Base-by-base conservation (phyloP, 2,329 filamentous ascomycete species). In the Monosporascus sp. region DNA sequence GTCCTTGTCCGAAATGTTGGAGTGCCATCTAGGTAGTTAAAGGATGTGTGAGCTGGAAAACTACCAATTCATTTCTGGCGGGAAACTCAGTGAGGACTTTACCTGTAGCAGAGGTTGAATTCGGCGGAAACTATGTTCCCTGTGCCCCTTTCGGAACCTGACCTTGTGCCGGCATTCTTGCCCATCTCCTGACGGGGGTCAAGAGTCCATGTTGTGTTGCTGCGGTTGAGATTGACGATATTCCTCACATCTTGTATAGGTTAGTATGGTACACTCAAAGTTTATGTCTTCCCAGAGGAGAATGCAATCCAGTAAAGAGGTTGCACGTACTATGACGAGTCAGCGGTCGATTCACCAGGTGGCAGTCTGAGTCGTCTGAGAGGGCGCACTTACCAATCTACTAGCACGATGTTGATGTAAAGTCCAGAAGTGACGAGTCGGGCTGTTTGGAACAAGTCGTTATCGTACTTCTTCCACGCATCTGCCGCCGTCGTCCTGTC, bases 41-140 rank as follows among this genome's bases (percentile, higher is more conserved):
- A 50, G 39, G 17, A 39, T 8, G n/a, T 22, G 11, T 46, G 22
- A n/a, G 14, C 14, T 25, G 15, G 24, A 22, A 15, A 20, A 7
- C 41, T 44, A 7, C 14, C 20, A 44, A 35, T 35, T 35, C 4
- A 35, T 35, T 35, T 1, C 31, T 5, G 20, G 41, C 22, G 14
- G n/a, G 11, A 17, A 20, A 31, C 20, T 15, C 9, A 24, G 27
- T 39, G 25, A 5, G 22, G 20, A 14, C 47, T 60, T 57, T 49
- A 95, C 58, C 90, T 80, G 69, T 96, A 95, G 60, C 88, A 87
- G 9, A 96, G 77, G 65, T 94, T 95, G 77, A 96, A 96, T 72
- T 96, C 90, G 3, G 88, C 89, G 0, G 89, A 93, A 5, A 93
- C 89, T 59, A 88, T 85, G 63, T 94, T 95, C 49, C 90, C 90